Base-by-base conservation (phyloP, 441 rosid species). In the Breynia disticha region DNA sequence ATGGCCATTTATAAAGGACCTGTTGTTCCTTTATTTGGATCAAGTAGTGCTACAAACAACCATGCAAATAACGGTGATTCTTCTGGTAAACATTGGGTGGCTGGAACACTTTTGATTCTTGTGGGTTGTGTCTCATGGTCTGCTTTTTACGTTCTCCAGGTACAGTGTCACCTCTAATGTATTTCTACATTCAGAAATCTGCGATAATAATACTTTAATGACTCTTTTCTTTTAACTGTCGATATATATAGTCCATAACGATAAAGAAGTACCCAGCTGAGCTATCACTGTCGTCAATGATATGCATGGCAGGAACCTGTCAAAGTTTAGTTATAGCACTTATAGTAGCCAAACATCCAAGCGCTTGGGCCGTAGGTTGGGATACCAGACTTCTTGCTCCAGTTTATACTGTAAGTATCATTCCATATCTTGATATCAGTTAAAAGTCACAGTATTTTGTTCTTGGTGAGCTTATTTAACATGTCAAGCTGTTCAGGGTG, bases 1-100 rank as follows among this genome's bases (percentile, higher is more conserved):
- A 82, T 82, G 90, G 67, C 95, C 46, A 35, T 83, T 22, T 80
- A 83, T 50, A 79, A 86, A 64, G 90, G 88, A 37, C 93, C 87
- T 11, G 43, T 74, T 11, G 62, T 82, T 57, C 62, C 78, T 54
- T 21, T 83, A 4, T 57, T 28, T 28, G 35, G 71, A 73, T 73
- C 83, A 7, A 42, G 39, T 16, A 53, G 42, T 9, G 19, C 37
- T 47, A 35, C 35, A 28, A 28, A 54, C 64, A 65, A 68, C 42
- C 60, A 49, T 22, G 64, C 59, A 11, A 54, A 52, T 46, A 37
- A 59, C 18, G 53, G 53, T 1, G 62, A 45, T 16, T 47, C 67
- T 19, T 67, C 81, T 14, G 74, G 61, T 57, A 70, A 67, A 57
- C 76, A 83, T 39, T 76, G 86, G 86, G 68, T 79, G 11, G 32